Conservation (phyloP, 305 asterid species). For the Rubia occidens region DNA sequence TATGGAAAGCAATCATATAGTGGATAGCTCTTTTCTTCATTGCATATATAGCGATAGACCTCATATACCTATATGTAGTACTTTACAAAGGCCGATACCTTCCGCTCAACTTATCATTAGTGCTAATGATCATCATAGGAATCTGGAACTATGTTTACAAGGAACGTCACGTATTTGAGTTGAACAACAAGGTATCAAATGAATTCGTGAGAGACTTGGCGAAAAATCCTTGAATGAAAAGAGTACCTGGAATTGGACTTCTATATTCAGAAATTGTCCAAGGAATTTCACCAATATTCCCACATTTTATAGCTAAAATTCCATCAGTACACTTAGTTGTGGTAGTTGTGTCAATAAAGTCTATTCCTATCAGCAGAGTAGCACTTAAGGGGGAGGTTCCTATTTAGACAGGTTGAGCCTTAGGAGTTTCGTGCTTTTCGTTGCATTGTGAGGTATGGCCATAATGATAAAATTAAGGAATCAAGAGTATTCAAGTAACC, state of each 20-base stretch:
- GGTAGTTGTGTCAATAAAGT: constrained; percentile 60
- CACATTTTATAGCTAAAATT: constrained; percentile 47
- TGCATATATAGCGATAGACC: constrained; percentile 32
- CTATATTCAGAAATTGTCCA: constrained; percentile 69
- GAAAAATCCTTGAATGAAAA: constrained; percentile 19
- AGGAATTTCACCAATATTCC: constrained; percentile 68
- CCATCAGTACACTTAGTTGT: constrained; percentile 55
- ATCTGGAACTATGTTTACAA: constrained; percentile 65
- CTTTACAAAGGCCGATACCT: constrained; percentile 67
- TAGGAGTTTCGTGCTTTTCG: constrained; percentile 41
- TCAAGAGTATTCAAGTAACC: constrained; percentile 42
- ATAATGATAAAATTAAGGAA: constrained; percentile 55
- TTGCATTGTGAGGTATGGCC: constrained; percentile 64
- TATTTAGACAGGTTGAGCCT: constrained; percentile 57
- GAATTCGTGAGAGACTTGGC: constrained; percentile 34
- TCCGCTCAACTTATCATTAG: constrained; percentile 41
- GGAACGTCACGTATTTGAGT: constrained; percentile 52
- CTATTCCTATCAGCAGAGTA: constrained; percentile 58
- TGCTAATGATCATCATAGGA: constrained; percentile 48
- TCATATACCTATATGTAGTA: constrained; percentile 47
- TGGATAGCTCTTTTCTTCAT: constrained; percentile 38
- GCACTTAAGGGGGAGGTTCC: constrained; percentile 42
- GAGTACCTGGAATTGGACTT: constrained; percentile 61
- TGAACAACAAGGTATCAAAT: constrained; percentile 51
- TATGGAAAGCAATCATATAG: constrained; percentile 67